These are phyloP conservation scores for Colletotrichum sp. DNA, from an alignment of 2,329 filamentous ascomycete genomes.

Conservation along the genomic window DNA sequence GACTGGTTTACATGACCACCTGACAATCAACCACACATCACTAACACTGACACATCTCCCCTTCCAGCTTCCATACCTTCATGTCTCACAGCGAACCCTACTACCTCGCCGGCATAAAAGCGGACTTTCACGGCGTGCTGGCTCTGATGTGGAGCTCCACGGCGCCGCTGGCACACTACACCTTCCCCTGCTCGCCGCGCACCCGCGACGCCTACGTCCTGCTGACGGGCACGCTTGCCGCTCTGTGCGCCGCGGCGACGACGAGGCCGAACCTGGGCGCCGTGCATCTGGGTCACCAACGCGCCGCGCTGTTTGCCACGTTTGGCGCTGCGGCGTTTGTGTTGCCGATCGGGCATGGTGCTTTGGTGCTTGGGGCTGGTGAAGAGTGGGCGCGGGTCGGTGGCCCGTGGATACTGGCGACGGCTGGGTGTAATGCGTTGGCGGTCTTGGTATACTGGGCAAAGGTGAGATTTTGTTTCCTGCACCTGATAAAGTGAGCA, in stretches of 20 bases:
- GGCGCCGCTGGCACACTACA: conserved; percentile 63
- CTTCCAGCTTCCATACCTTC: conserved; percentile 58
- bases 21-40: background rate
- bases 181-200: conserved; percentile 41
- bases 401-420: background rate
- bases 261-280: conserved; percentile 3
- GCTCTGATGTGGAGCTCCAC: conserved; percentile 67
- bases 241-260: conserved; percentile 33
- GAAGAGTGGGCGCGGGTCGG: conserved; percentile 5
- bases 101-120: conserved; percentile 56
- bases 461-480: background rate
- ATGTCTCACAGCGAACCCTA: conserved; percentile 57
- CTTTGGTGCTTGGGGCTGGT: background rate
- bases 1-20: fast-evolving
- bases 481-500: background rate
- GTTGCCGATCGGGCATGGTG: conserved; percentile 7
- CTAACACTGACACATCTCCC: fast-evolving
- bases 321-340: conserved; percentile 12
- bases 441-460: conserved; percentile 11
- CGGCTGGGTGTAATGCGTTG: conserved; percentile 6
- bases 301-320: conserved; percentile 5
- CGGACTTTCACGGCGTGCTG: conserved; percentile 68
- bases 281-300: conserved; percentile 16
- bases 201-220: conserved; percentile 40
- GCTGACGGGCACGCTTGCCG: conserved; percentile 38